Evolutionary conservation across 495 filamentous ascomycete genomes (phyloP).

Genomic region (Usnea hakonensis): DNA sequence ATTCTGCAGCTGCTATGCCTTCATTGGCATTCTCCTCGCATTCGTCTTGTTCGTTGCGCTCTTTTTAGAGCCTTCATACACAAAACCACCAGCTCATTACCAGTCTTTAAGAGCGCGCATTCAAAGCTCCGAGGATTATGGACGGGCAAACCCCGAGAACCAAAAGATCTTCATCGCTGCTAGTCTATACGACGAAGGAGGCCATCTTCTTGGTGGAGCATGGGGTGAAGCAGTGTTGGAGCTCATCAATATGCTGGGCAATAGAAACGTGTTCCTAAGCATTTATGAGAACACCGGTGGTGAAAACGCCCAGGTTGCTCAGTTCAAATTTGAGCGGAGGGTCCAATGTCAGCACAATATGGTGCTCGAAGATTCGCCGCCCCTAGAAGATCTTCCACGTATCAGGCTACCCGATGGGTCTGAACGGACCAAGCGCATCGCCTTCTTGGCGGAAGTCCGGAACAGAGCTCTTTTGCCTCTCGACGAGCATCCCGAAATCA

Average conservation of each 20-base stretch:
- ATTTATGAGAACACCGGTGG: conserved; percentile 69
- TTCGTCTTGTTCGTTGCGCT: conserved; percentile 44
- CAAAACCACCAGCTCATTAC: conserved; percentile 46
- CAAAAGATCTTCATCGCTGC: conserved; percentile 72
- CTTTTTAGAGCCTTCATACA: conserved; percentile 55
- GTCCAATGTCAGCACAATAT: conserved; percentile 45
- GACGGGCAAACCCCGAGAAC: conserved; percentile 53
- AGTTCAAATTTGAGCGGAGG: conserved; percentile 37
- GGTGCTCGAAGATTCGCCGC: conserved; percentile 48
- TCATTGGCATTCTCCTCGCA: conserved; percentile 52
- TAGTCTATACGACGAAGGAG: conserved; percentile 59
- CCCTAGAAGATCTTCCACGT: conserved; percentile 43
- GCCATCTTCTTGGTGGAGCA: conserved; percentile 49
- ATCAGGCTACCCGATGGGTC: conserved; percentile 56
- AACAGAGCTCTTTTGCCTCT: conserved; percentile 66
- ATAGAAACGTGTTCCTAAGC: conserved; percentile 43
- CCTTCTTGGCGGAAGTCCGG: conserved; percentile 68
- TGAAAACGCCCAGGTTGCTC: conserved; percentile 35
- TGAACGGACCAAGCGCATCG: conserved; percentile 58
- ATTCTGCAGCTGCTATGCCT: conserved; percentile 44
- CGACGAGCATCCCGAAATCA: conserved; percentile 29
- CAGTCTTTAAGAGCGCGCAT: conserved; percentile 32
- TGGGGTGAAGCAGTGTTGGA: conserved; percentile 60
- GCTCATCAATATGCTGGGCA: conserved; percentile 54
- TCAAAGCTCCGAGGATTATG: conserved; percentile 33